These are phyloP conservation scores for Entophlyctis helioformis DNA, from an alignment of 192 early-diverging fungal genomes.

Conservation along the genomic window DNA sequence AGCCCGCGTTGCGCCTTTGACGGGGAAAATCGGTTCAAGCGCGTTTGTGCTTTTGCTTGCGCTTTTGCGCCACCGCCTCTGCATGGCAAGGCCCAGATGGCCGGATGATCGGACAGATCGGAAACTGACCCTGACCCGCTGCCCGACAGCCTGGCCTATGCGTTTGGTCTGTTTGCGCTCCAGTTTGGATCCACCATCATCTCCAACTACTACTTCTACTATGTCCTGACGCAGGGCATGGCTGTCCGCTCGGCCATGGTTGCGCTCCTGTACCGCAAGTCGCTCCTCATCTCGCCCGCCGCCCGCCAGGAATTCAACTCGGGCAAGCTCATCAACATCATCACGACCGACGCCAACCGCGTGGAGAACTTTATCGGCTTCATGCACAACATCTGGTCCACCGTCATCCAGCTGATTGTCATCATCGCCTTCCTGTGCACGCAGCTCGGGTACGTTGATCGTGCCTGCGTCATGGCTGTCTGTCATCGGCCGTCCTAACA, in stretches of 20 bases:
- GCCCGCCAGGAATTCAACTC: slow-evolving; percentile 4
- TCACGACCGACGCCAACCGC: slow-evolving; percentile 40
- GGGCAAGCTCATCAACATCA: slow-evolving; percentile 5
- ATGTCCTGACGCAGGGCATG: slow-evolving; percentile 17
- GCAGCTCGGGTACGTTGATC: slow-evolving; percentile 14
- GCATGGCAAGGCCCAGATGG: too few relatives aligned
- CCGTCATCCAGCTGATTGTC: slow-evolving; percentile 16
- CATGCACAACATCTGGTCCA: slow-evolving; percentile 20
- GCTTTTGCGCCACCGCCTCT: too few relatives aligned
- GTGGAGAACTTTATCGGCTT: slow-evolving; percentile 35
- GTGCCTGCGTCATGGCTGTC: too few relatives aligned
- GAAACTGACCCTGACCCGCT: background rate
- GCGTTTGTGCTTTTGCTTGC: too few relatives aligned
- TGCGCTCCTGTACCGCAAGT: slow-evolving; percentile 16
- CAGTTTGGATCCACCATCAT: slow-evolving; percentile 12
- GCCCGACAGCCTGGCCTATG: slow-evolving; percentile 12
- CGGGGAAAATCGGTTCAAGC: too few relatives aligned
- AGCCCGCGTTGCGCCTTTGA: too few relatives aligned
- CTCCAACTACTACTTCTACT: slow-evolving; percentile 23
- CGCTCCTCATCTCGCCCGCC: slow-evolving; percentile 8
- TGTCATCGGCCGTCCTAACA: too few relatives aligned
- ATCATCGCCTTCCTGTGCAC: slow-evolving; percentile 26
- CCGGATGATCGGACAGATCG: too few relatives aligned
- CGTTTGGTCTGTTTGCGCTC: slow-evolving; percentile 14
- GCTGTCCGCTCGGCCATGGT: slow-evolving; percentile 19